Conservation (phyloP, 2,329 filamentous ascomycete genomes). For the Arthrobotrys iridis region DNA sequence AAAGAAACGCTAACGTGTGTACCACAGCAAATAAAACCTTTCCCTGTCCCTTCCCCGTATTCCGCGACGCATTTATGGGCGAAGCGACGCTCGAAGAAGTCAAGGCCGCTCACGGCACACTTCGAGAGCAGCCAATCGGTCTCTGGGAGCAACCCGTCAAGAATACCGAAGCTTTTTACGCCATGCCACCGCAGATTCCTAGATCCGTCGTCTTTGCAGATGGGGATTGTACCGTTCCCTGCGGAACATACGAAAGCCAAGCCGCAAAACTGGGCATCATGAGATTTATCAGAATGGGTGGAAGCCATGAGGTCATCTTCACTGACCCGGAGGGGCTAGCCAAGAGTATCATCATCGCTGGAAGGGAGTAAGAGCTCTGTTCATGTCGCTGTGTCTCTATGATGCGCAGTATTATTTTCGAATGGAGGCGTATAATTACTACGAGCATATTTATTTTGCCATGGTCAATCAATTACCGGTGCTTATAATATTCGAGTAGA, state of each 20-base stretch:
- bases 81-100: conserved; percentile 18
- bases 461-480: too few relatives aligned
- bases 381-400: neutral
- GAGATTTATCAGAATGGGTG: conserved; percentile 14
- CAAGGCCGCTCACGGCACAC: neutral
- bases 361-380: conserved; percentile 23
- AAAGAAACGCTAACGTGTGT: neutral
- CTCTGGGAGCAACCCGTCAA: conserved; percentile 25
- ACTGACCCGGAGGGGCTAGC: conserved; percentile 32
- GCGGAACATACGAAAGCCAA: conserved; percentile 25
- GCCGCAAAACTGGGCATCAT: conserved; percentile 23
- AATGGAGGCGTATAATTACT: neutral
- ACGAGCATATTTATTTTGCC: neutral
- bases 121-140: conserved; percentile 22
- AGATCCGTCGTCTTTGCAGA: conserved; percentile 28
- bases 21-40: conserved; percentile 25
- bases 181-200: conserved; percentile 32
- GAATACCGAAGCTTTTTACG: conserved; percentile 12
- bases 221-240: conserved; percentile 20
- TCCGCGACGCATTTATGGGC: conserved; percentile 38
- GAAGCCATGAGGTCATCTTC: conserved; percentile 39
- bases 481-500: too few relatives aligned
- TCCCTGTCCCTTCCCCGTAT: conserved; percentile 25
- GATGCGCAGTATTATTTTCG: neutral
- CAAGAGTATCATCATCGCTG: conserved; percentile 21